These are phyloP conservation scores for Aspergillus pseudoglaucus DNA, from an alignment of 2,329 filamentous ascomycete species.

Conservation along the genomic window DNA sequence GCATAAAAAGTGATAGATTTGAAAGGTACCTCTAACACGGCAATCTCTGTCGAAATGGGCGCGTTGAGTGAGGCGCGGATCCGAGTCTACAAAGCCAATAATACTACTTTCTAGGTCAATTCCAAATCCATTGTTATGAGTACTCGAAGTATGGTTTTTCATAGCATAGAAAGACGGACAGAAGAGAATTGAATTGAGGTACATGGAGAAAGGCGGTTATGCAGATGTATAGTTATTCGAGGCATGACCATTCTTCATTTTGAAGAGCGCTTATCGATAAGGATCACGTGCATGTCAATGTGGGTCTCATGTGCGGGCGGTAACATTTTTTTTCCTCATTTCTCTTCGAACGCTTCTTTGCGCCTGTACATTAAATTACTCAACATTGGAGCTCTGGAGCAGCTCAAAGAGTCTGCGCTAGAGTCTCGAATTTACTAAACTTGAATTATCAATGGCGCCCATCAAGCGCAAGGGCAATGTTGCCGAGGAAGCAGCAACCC, in stretches of 20 bases:
- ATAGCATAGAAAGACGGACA: not conserved
- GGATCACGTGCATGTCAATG: too few relatives aligned
- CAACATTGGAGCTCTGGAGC: constrained; percentile 16
- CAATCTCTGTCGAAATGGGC: too few relatives aligned
- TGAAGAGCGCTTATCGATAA: constrained; percentile 7
- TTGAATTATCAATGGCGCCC: constrained; percentile 36
- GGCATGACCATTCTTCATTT: not conserved
- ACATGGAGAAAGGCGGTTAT: constrained; percentile 14
- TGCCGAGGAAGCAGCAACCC: constrained; percentile 28
- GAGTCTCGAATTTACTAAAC: constrained; percentile 17
- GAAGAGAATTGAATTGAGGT: constrained; percentile 5
- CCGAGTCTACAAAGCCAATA: too few relatives aligned
- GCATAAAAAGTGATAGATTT: too few relatives aligned
- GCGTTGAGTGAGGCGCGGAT: too few relatives aligned
- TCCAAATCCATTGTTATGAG: too few relatives aligned
- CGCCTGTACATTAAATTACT: constrained; percentile 5
- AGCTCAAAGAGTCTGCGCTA: constrained; percentile 19
- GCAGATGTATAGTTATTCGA: constrained; percentile 8
- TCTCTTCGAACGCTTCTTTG: constrained; percentile 17
- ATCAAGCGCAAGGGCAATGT: constrained; percentile 41
- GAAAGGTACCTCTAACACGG: too few relatives aligned
- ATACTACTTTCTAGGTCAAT: too few relatives aligned
- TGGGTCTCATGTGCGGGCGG: too few relatives aligned
- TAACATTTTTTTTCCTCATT: constrained; percentile 14
- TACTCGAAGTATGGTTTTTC: too few relatives aligned